Base-by-base conservation (phyloP, 495 filamentous ascomycete species). In the Penicillium canariense region DNA sequence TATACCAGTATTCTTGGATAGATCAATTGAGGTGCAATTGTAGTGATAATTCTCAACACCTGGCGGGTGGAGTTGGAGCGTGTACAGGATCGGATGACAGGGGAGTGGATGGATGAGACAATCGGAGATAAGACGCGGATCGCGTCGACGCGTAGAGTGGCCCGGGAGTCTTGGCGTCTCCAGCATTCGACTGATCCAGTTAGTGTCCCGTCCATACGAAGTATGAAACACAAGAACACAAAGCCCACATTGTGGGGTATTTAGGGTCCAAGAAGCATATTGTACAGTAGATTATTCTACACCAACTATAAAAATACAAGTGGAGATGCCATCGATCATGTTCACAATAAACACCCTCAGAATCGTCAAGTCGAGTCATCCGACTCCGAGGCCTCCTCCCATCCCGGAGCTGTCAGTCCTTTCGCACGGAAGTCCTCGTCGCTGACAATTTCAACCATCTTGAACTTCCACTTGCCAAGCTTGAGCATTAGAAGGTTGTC, bases 401-500 rank as follows among this genome's bases (percentile, higher is more conserved):
- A 77, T 6, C 72, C 76, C 23, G 75, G 77, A 34, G 69, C 71
- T n/a, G 63, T 71, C 22, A 78, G 56, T 0, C 76, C 77, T 39
- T 60, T 54, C 31, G 63, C 52, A 30, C 72, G 72, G 54, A 77
- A 96, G 45, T 89, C 84, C 52, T 86, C 79, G 63, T 95, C 88
- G 54, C 77, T 77, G 14, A 95, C 74, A 54, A 96, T 78, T 56
- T 85, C 73, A 43, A 95, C 77, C 40, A 91, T 70, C 46, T 85
- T 83, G 30, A 94, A 70, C 63, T 91, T 91, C 78, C 87, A 87
- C 69, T 96, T 96, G 28, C 90, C 90, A 27, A 81, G 69, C 59
- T 90, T 81, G 18, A 96, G 68, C 53, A 95, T 80, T 38, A 96
- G 65, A 5, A 86, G 55, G 34, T 82, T 72, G 30, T 71, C 84